Percentiles rank a stretch among this genome's conserved stretches.
Conservation (phyloP, 2,329 filamentous ascomycete genomes). For the Arthrobotrys musiformis region DNA sequence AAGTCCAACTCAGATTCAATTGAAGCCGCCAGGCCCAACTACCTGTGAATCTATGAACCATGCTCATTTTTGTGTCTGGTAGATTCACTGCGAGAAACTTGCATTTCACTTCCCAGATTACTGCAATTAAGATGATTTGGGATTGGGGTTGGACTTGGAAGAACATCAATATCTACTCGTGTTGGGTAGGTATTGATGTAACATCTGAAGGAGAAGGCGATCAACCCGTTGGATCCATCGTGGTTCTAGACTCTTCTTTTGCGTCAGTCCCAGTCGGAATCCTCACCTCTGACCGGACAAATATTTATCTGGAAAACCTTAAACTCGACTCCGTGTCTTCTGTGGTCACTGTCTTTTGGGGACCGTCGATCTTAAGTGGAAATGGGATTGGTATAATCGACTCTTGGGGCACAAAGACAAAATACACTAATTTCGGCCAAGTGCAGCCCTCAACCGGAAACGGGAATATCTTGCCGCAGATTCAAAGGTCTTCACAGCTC, state of each 20-base stretch:
- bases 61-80: not conserved
- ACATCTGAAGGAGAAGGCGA: slow-evolving; percentile 62
- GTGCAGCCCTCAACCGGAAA: not conserved
- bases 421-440: slow-evolving; percentile 66
- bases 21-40: too few species aligned
- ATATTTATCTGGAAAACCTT: slow-evolving; percentile 68
- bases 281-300: slow-evolving; percentile 77
- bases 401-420: slow-evolving; percentile 67
- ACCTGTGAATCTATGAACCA: too few species aligned
- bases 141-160: slow-evolving; percentile 67
- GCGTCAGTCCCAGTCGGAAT: slow-evolving; percentile 79
- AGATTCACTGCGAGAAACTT: slow-evolving; percentile 70
- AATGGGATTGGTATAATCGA: slow-evolving; percentile 59
- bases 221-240: slow-evolving; percentile 81
- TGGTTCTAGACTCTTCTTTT: slow-evolving; percentile 83
- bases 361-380: not conserved
- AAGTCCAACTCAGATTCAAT: too few species aligned
- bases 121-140: slow-evolving; percentile 70
- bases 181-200: slow-evolving; percentile 66
- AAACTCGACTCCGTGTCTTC: not conserved
- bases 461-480: not conserved
- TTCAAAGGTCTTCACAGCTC: not conserved
- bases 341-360: not conserved
- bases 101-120: slow-evolving; percentile 67
- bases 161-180: slow-evolving; percentile 67